These are phyloP conservation scores for Reticulascus tulasneorum DNA, from an alignment of 2,329 filamentous ascomycete genomes.

Conservation along the genomic window DNA sequence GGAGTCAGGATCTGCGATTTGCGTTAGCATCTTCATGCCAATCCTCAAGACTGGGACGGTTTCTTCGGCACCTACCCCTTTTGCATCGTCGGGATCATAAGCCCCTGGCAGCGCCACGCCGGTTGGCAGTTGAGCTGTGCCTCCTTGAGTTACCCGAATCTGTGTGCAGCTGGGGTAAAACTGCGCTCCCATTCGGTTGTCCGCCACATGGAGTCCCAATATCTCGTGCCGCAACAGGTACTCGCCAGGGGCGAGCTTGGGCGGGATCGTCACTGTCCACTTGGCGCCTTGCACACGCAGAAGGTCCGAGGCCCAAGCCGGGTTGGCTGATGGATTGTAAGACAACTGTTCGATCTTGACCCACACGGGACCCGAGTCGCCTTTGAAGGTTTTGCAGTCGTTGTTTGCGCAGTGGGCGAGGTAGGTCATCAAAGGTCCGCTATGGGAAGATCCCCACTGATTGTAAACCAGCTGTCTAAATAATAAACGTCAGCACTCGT, in stretches of 20 bases:
- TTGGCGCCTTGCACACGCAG: constrained; percentile 28
- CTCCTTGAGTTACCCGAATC: constrained; percentile 47
- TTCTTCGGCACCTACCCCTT: constrained; percentile 12
- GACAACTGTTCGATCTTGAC: constrained; percentile 32
- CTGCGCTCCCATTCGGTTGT: constrained; percentile 48
- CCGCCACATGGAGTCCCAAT: constrained; percentile 48
- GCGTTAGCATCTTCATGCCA: background rate
- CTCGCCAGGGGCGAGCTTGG: constrained; percentile 39
- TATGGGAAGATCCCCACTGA: no score
- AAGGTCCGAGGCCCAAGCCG: constrained; percentile 29
- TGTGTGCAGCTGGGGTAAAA: constrained; percentile 57
- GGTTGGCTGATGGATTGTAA: constrained; percentile 23
- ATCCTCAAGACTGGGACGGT: fast-evolving
- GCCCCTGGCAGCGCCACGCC: constrained; percentile 19
- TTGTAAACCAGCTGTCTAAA: no score
- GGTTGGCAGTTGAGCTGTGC: constrained; percentile 28
- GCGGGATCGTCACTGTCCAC: constrained; percentile 35
- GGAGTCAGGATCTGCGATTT: constrained; percentile 19
- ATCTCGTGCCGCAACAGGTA: constrained; percentile 51
- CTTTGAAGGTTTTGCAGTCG: constrained; percentile 16
- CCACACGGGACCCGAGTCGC: constrained; percentile 22
- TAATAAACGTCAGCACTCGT: no score
- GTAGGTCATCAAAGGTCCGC: constrained; percentile 23
- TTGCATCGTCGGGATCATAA: constrained; percentile 17
- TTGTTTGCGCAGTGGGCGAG: constrained; percentile 26